Evolutionary conservation across 2,329 filamentous ascomycete genomes (phyloP).

Genomic region (Xylariaceae sp.): DNA sequence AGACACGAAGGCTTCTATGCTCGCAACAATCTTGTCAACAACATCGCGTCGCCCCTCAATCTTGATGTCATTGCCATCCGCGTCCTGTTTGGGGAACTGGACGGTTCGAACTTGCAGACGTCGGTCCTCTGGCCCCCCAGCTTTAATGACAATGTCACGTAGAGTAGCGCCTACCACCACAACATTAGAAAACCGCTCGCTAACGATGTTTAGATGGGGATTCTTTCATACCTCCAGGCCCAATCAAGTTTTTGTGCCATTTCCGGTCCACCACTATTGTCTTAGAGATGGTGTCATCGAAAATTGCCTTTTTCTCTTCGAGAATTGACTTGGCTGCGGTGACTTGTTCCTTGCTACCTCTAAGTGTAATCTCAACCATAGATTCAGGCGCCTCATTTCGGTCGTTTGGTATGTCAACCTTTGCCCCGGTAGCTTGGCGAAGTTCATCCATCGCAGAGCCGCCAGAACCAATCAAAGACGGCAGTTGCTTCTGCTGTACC

Average conservation of each 20-base stretch:
- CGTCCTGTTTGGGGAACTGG: constrained; percentile 87
- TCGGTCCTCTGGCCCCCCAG: constrained; percentile 84
- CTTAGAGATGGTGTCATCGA: constrained; percentile 83
- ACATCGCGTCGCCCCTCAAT: constrained; percentile 79
- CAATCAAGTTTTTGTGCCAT: constrained; percentile 86
- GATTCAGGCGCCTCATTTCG: constrained; percentile 64
- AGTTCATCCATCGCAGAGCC: constrained; percentile 89
- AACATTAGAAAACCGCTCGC: constrained; percentile 37
- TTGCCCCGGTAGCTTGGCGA: constrained; percentile 76
- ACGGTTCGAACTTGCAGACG: constrained; percentile 83
- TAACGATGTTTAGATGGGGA: not conserved
- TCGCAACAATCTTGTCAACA: constrained; percentile 81
- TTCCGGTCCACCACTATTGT: constrained; percentile 91
- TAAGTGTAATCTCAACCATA: constrained; percentile 81
- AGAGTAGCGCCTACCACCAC: constrained; percentile 69
- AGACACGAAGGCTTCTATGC: constrained; percentile 77
- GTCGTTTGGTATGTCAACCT: constrained; percentile 84
- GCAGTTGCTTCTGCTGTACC: constrained; percentile 86
- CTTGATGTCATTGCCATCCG: constrained; percentile 76
- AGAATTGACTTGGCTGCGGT: constrained; percentile 87
- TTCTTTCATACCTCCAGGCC: constrained; percentile 67
- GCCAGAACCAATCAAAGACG: constrained; percentile 87
- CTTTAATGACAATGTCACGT: constrained; percentile 77
- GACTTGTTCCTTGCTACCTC: constrained; percentile 87
- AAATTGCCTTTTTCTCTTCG: constrained; percentile 78